Conservation (phyloP, 2,329 filamentous ascomycete genomes). For the Aureobasidium lini region DNA sequence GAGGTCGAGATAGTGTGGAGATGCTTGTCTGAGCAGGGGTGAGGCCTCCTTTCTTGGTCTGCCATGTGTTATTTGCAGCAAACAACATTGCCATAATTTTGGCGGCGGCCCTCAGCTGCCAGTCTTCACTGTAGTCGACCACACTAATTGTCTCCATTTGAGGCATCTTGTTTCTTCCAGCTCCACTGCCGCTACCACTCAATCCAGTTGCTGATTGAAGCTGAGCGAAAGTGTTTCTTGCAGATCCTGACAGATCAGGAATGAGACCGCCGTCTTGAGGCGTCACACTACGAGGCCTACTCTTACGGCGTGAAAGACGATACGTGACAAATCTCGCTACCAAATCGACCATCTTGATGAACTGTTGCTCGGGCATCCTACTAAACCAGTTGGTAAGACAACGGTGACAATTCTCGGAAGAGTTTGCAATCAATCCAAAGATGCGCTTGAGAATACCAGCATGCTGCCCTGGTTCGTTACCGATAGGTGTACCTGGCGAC, state of each 20-base stretch:
- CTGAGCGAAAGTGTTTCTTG: slow-evolving; percentile 56
- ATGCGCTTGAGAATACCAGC: slow-evolving; percentile 81
- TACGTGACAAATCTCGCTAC: slow-evolving; percentile 74
- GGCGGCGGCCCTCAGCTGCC: slow-evolving; percentile 78
- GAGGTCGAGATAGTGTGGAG: slow-evolving; percentile 27
- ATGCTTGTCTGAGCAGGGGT: slow-evolving; percentile 14
- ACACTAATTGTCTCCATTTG: slow-evolving; percentile 46
- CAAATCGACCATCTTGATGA: slow-evolving; percentile 68
- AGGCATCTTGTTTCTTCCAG: slow-evolving; percentile 39
- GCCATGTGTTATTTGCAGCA: slow-evolving; percentile 62
- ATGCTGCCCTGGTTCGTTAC: slow-evolving; percentile 55
- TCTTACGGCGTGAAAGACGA: slow-evolving; percentile 63
- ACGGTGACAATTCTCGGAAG: slow-evolving; percentile 67
- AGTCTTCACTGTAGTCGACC: slow-evolving; percentile 69
- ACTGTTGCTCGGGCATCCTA: slow-evolving; percentile 58
- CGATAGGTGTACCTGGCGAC: slow-evolving; percentile 22
- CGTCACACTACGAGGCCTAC: slow-evolving; percentile 54
- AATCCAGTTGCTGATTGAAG: slow-evolving; percentile 69
- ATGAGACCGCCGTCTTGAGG: slow-evolving; percentile 62
- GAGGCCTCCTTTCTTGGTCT: slow-evolving; percentile 15
- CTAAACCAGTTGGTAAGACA: slow-evolving; percentile 73
- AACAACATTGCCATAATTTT: slow-evolving; percentile 76
- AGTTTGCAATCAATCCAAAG: slow-evolving; percentile 69
- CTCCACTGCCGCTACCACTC: slow-evolving; percentile 37
- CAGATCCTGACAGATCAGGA: slow-evolving; percentile 62